Base-by-base conservation (phyloP, 73 alveolate genomes). In the Blepharisma stoltei region DNA sequence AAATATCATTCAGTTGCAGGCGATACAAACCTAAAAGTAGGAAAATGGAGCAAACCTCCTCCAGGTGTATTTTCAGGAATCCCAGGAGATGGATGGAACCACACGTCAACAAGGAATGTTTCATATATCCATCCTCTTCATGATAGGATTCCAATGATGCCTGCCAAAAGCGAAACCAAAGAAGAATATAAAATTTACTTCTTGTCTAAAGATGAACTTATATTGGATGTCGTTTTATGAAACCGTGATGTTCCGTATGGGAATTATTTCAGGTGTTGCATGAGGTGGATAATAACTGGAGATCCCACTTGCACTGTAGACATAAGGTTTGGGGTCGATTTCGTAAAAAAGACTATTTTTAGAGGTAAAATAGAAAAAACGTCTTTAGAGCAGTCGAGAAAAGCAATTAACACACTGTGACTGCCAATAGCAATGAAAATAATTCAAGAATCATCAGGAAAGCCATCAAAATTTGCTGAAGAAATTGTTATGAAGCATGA, bases 131-230 rank as follows among this genome's bases (percentile, higher is more conserved):
- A 60, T 25, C 49, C 73, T 60, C 46, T 60, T 18, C 14, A 60
- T 8, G 73, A 60, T 25, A 14, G 73, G 46, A 18, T 60, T 8
- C 73, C 73, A 14, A 18, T 60, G 37, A 60, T 60, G 73, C 73
- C 73, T 14, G 23, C 14, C 0, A 18, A 3, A 14, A 14, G 73
- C 5, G 14, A 20, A 18, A 14, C 46, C 46, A 60, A 14, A 14
- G 73, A 60, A 9, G 23, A 11, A 8, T 47, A 60, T 14, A 60
- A n/a, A 20, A 38, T 60, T 60, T 25, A 60, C 5, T 60, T 60
- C 23, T 25, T 60, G 5, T 18, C 48, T 25, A 60, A 25, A 60
- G 18, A 25, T 20, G 73, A 60, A 25, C 11, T 60, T 5, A 38
- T 60, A 14, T 1, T 60, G 14, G 73, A 60, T 20, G 18, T 9